Percentiles rank a stretch among this genome's conserved stretches.
phyloP scores from a whole-genome alignment of 345 rosid genomes.

The Rhodamnia rubescens region DNA sequence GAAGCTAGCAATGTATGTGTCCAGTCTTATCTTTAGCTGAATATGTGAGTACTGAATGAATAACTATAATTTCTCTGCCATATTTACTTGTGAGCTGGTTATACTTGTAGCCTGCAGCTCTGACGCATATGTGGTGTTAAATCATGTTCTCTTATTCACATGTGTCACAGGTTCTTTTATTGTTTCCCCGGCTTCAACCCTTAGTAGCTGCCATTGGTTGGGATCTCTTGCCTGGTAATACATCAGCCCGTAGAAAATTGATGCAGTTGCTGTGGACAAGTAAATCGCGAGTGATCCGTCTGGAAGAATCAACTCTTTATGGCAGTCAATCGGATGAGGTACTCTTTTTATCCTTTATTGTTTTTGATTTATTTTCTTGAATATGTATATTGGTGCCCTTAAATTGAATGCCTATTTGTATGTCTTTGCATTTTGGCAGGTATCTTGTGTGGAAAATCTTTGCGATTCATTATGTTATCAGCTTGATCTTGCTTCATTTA shows the following conservation, averaged over 20 bases:
- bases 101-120: neutral
- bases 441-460: conserved; percentile 75
- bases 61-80: neutral
- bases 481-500: conserved; percentile 84
- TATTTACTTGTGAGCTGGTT: neutral
- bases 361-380: neutral
- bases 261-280: conserved; percentile 79
- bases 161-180: conserved; percentile 45
- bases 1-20: conserved; percentile 80
- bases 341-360: neutral
- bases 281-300: conserved; percentile 48
- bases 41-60: conserved; percentile 5
- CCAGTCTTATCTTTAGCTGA: conserved; percentile 7
- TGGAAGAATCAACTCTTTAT: conserved; percentile 70
- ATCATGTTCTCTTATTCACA: neutral
- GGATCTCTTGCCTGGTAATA: conserved; percentile 82
- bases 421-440: conserved; percentile 31
- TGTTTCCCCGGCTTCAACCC: conserved; percentile 75
- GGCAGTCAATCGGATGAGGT: conserved; percentile 67
- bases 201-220: conserved; percentile 92
- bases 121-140: neutral
- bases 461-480: conserved; percentile 77
- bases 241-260: conserved; percentile 53
- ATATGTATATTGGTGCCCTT: neutral
- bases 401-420: neutral